Conservation (phyloP, 2,329 filamentous ascomycete genomes). For the Exophiala calicioides region DNA sequence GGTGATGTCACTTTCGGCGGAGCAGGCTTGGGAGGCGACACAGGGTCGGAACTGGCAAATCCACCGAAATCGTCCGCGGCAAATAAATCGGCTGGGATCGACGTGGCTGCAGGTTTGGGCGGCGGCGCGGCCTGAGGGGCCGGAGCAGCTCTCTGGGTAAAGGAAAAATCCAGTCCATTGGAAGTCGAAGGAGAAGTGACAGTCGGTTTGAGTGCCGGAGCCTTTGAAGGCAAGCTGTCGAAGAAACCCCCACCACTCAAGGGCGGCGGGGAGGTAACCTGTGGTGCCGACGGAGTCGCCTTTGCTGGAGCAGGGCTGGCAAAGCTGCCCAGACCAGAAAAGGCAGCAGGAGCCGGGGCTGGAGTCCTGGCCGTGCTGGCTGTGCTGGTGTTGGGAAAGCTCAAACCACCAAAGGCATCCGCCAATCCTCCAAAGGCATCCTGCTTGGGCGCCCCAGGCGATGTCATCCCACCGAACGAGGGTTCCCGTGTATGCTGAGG, state of each 20-base stretch:
- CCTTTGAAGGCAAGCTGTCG: slow-evolving; percentile 64
- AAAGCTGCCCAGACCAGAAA: slow-evolving; percentile 61
- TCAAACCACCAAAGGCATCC: slow-evolving; percentile 76
- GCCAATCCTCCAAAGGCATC: slow-evolving; percentile 66
- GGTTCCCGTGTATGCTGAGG: slow-evolving; percentile 59
- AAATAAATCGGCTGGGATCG: slow-evolving; percentile 30
- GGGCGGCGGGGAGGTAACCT: slow-evolving; percentile 51
- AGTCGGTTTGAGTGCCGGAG: slow-evolving; percentile 46
- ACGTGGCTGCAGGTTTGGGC: slow-evolving; percentile 51
- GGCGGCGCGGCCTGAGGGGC: slow-evolving; percentile 43
- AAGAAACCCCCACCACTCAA: slow-evolving; percentile 81
- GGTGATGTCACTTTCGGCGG: slow-evolving; percentile 37
- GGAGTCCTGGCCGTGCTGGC: slow-evolving; percentile 35
- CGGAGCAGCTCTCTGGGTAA: slow-evolving; percentile 61
- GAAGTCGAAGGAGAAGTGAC: slow-evolving; percentile 53
- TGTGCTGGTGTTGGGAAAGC: slow-evolving; percentile 56
- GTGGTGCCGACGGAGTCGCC: slow-evolving; percentile 47
- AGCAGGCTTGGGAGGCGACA: slow-evolving; percentile 37
- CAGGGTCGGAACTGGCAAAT: slow-evolving; percentile 30
- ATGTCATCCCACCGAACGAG: slow-evolving; percentile 68
- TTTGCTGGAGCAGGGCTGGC: slow-evolving; percentile 42
- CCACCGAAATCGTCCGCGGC: slow-evolving; percentile 32
- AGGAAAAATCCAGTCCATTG: slow-evolving; percentile 65
- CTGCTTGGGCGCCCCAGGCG: slow-evolving; percentile 57
- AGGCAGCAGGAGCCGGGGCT: slow-evolving; percentile 61